Conservation (phyloP, 768 basidiomycete species). For the Suillus hirtellus region DNA sequence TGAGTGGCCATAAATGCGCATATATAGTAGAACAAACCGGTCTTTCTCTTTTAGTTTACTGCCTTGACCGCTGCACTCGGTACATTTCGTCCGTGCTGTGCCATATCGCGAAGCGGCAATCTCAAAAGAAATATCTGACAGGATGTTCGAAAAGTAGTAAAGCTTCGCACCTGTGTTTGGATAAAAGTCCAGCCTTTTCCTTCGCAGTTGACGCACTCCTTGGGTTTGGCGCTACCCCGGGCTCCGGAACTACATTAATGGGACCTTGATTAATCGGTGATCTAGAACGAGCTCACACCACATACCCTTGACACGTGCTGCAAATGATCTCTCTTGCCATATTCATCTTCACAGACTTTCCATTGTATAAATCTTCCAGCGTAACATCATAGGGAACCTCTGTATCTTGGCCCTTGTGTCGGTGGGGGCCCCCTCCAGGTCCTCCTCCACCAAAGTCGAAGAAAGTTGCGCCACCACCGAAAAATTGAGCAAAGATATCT, state of each 20-base stretch:
- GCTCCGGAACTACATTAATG: constrained; percentile 66
- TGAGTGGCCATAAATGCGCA: constrained; percentile 12
- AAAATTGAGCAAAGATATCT: constrained; percentile 78
- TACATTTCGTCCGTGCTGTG: constrained; percentile 56
- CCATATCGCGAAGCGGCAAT: constrained; percentile 49
- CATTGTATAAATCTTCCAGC: constrained; percentile 91
- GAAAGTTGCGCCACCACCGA: constrained; percentile 54
- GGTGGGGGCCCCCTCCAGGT: constrained; percentile 45
- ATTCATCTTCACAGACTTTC: constrained; percentile 84
- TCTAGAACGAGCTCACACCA: constrained; percentile 11
- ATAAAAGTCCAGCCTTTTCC: constrained; percentile 78
- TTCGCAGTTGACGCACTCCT: constrained; percentile 76
- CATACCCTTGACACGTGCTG: constrained; percentile 76
- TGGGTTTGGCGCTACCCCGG: constrained; percentile 81
- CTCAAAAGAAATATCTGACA: constrained; percentile 23
- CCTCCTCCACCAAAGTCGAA: constrained; percentile 69
- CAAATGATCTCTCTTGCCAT: constrained; percentile 87
- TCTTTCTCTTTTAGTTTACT: constrained; percentile 83
- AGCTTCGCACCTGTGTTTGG: constrained; percentile 49
- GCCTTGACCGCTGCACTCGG: constrained; percentile 70
- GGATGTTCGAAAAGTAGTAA: neutral
- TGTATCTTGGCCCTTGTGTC: constrained; percentile 69
- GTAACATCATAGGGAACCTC: constrained; percentile 81
- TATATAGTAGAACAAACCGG: constrained; percentile 45
- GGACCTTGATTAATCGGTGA: constrained; percentile 13